Conservation (phyloP, 208 protist genomes). For the Wallacemonas sp. region DNA sequence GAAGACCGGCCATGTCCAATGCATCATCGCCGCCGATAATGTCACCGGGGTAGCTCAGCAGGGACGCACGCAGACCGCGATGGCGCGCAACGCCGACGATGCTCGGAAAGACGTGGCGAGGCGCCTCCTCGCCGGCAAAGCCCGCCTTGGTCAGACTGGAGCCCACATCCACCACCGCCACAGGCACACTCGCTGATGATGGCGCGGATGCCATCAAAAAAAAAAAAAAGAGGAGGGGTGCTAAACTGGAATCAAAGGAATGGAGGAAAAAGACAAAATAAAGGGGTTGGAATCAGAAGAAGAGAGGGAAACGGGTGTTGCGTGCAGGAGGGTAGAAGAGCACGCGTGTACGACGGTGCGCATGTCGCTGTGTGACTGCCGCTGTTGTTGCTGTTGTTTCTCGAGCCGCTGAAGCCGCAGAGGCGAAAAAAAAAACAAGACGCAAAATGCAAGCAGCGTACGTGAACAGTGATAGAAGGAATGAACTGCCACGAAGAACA, state of each 20-base stretch:
- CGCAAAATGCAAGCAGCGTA: too few species aligned
- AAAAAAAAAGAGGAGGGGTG: constrained; percentile 5
- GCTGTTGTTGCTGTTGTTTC: too few species aligned
- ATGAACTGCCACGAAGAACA: too few species aligned
- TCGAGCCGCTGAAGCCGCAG: too few species aligned
- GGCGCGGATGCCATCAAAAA: neutral
- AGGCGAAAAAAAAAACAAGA: too few species aligned
- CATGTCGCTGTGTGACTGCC: too few species aligned
- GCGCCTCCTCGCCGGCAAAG: constrained; percentile 95
- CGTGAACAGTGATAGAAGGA: too few species aligned
- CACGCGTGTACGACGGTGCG: neutral
- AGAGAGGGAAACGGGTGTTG: neutral
- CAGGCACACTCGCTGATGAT: neutral
- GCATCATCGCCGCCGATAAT: constrained; percentile 74
- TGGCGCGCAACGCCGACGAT: constrained; percentile 76
- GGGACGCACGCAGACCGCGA: constrained; percentile 45
- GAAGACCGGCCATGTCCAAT: constrained; percentile 48
- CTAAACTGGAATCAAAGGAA: too few species aligned
- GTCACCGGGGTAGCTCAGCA: constrained; percentile 70
- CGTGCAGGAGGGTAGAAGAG: neutral
- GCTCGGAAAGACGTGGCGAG: constrained; percentile 90
- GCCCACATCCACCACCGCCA: constrained; percentile 96
- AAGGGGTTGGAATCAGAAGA: neutral
- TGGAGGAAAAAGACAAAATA: constrained; percentile 5
- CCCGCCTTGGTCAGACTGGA: constrained; percentile 93